A percentile compares a stretch with the other conserved stretches of the same genome.
phyloP scores from a whole-genome alignment of 2,329 filamentous ascomycete species.

The Hypoxylon sp. region DNA sequence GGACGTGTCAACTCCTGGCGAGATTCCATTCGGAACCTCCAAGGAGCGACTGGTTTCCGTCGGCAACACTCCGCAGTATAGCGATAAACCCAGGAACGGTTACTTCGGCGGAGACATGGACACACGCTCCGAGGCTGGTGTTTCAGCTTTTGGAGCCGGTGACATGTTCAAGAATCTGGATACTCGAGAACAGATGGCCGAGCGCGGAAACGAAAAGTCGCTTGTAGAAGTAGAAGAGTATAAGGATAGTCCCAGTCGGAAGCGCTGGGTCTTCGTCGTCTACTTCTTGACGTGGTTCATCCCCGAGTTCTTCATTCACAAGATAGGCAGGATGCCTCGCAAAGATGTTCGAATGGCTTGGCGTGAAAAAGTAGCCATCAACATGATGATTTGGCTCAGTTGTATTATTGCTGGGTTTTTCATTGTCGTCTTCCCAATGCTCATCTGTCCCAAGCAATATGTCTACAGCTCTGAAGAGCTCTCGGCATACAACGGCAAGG shows the following conservation, averaged over 20 bases:
- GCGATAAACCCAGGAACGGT: conserved; percentile 78
- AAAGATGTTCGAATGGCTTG: conserved; percentile 93
- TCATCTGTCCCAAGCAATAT: conserved; percentile 92
- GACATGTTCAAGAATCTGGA: conserved; percentile 99
- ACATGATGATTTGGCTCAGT: conserved; percentile 92
- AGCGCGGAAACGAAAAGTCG: conserved; percentile 90
- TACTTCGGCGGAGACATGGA: conserved; percentile 90
- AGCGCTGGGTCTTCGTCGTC: conserved; percentile 88
- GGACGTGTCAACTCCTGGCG: conserved; percentile 66
- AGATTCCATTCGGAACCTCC: conserved; percentile 66
- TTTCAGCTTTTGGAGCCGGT: conserved; percentile 87
- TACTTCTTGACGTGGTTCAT: conserved; percentile 86
- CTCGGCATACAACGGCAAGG: conserved; percentile 75
- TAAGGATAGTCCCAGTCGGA: conserved; percentile 78
- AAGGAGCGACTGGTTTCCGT: conserved; percentile 66
- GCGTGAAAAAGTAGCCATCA: conserved; percentile 98
- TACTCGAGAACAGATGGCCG: conserved; percentile 91
- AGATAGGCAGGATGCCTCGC: conserved; percentile 83
- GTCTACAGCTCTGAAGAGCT: conserved; percentile 85
- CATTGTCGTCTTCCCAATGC: conserved; percentile 83
- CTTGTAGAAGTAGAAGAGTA: conserved; percentile 90
- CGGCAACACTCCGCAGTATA: conserved; percentile 66
- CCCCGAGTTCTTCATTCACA: conserved; percentile 82
- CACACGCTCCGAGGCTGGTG: conserved; percentile 87
- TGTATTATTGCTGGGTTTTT: conserved; percentile 85